Conservation (phyloP, 2,329 filamentous ascomycete species). For the Stylonectria norvegica region DNA sequence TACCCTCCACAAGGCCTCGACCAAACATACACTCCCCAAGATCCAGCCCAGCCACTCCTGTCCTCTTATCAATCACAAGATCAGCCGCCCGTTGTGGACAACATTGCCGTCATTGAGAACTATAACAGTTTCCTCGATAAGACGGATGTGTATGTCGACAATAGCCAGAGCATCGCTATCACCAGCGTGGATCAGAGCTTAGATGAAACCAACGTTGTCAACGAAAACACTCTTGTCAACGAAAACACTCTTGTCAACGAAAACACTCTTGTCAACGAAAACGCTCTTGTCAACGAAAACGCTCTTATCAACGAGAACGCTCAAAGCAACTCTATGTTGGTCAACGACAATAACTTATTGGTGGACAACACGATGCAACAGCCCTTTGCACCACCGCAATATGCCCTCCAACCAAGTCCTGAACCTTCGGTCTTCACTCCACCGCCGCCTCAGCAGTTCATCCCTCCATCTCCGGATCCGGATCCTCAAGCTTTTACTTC, state of each 20-base stretch:
- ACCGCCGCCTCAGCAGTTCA: too few relatives aligned
- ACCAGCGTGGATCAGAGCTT: not conserved
- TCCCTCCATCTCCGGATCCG: too few relatives aligned
- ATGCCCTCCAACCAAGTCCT: too few relatives aligned
- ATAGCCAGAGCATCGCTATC: not conserved
- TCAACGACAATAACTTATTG: constrained; percentile 1
- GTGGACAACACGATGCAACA: constrained; percentile 2
- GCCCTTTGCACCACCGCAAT: too few relatives aligned
- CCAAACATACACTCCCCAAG: constrained; percentile 1
- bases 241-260: constrained; percentile 6
- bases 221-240: not conserved
- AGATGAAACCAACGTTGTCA: constrained; percentile 5
- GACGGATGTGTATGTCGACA: not conserved
- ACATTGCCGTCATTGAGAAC: constrained; percentile 2
- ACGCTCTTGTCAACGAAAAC: not conserved
- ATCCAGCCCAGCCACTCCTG: constrained; percentile 1
- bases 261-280: not conserved
- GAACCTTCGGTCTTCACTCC: too few relatives aligned
- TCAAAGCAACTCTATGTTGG: not conserved
- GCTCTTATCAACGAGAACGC: not conserved
- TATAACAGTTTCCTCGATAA: constrained; percentile 5
- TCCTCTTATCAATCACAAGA: not conserved
- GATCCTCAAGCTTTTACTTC: too few relatives aligned
- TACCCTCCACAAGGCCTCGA: not conserved
- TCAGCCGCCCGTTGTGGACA: constrained; percentile 1